phyloP scores from a whole-genome alignment of 306 rosid species.

The Vigna radiata region DNA sequence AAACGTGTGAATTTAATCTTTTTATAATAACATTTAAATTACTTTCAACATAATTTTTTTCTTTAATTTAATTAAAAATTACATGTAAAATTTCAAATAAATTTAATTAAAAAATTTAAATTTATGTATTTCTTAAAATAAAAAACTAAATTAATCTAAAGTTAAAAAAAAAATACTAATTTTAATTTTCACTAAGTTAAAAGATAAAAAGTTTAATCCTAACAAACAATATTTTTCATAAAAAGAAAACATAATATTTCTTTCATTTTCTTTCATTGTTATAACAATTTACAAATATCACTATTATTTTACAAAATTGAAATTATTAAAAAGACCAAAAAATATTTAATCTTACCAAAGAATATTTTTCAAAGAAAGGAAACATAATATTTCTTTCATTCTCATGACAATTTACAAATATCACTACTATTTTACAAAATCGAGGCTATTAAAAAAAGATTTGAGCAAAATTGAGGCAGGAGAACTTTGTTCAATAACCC shows the following conservation, averaged over 20 bases:
- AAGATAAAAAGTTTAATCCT: not conserved
- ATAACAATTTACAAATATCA: not conserved
- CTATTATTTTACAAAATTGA: not conserved
- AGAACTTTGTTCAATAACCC: not conserved
- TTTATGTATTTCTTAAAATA: no score
- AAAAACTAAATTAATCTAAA: no score
- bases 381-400: not conserved
- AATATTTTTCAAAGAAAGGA: not conserved
- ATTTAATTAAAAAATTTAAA: no score
- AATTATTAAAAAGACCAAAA: not conserved
- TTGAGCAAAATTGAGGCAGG: slow-evolving; percentile 12
- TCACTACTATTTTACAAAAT: not conserved
- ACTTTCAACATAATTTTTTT: no score
- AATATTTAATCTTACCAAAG: no score
- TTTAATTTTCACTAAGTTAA: not conserved
- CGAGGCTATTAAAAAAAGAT: not conserved
- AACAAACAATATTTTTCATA: not conserved
- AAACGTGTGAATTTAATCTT: no score
- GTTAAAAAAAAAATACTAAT: no score
- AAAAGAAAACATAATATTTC: not conserved
- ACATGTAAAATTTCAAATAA: no score
- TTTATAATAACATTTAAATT: no score
- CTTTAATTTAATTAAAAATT: no score
- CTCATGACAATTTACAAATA: not conserved
- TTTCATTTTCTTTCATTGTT: not conserved